Evolutionary conservation across 805 yeast genomes (phyloP), one percentile per base, ranked within the genome.

Genomic region (Yarrowia osloensis): DNA sequence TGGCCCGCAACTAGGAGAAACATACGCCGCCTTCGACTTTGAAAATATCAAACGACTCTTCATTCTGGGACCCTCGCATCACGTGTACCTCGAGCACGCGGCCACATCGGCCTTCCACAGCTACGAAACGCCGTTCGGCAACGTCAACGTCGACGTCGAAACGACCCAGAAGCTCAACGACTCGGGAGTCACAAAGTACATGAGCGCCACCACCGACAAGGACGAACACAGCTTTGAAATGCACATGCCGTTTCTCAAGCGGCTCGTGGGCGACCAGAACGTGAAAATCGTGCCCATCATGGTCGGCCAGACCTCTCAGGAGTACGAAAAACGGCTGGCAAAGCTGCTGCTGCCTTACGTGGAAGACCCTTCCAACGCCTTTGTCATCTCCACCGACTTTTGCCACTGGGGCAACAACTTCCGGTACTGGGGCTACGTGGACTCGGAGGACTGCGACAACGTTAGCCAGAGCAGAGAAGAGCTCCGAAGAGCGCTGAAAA

Each of bases 191-290:
- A 87, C 90, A 71, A 78, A 80, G 68, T 76, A 74, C 66, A 89
- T 92, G 96, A 75, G 81, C 29, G 69, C 75, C 1, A 82, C 80
- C 0, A 81, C 81, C 15, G 99, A 95, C 75, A 86, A 87, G 68
- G 89, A 88, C 19, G 99, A 95, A 75, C 99, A 95, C 75, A 88
- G 95, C 63, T 85, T 95, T 73, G 99, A 95, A 73, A 90, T 95
- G 97, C 98, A 95, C 76, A 83, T 88, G 74, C 97, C 98, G 0
- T 87, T 85, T 68, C 78, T 90, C 9, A 81, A 84, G 71, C 81
- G 84, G 24, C 71, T 35, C 24, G n/a, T 29, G 13, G 68, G 52
- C 8, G 57, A 42, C 29, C 59, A 40, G 24, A 22, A 40, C 17
- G 42, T 71, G 2, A 67, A 73, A 37, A 84, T 94, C 8, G 81